Evolutionary conservation across 257 asterid species (phyloP), one percentile per base, ranked within the genome.

Genomic region (Echites panduratus): DNA sequence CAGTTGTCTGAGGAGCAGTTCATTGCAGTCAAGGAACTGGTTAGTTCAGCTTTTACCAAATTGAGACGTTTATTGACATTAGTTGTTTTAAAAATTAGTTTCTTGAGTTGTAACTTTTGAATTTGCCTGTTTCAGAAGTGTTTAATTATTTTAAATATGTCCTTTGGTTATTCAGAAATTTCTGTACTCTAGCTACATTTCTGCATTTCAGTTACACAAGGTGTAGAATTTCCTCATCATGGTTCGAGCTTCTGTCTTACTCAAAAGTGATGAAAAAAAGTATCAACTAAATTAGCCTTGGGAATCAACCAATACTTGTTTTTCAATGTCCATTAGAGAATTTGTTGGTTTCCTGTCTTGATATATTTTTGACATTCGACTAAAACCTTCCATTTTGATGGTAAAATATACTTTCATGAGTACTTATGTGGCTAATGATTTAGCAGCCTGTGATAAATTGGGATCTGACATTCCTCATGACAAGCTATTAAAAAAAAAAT

Each of bases 11-110:
- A 90, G 67, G 97, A 90, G 87, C 97, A 90, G 84, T 90, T 90
- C 75, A 87, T 90, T 84, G 97, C 97, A n/a, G 97, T 89, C 77
- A 90, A 90, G 85, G 97, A 90, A 82, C 86, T 90, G 96, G 96
- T 89, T 32, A 45, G 87, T 78, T 74, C 22, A 73, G 73, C 85
- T 79, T 32, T 68, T 68, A 40, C 44, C 73, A 65, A 72, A 40
- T 66, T 29, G 61, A 49, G 73, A 14, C 38, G 58, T 64, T 14
- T 14, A 35, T 8, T 6, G 48, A 35, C 9, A 10, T 38, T 35
- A 64, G 48, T 64, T 64, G 69, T 41, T 63, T 32, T 63, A 17
- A 35, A 48, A 20, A 35, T 41, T 38, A 71, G 43, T 43, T 44
- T 27, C 4, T 45, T 32, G 48, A 52, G 58, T 58, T 41, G 20